Conservation (phyloP, 345 rosid genomes). For the Hibiscus syriacus region DNA sequence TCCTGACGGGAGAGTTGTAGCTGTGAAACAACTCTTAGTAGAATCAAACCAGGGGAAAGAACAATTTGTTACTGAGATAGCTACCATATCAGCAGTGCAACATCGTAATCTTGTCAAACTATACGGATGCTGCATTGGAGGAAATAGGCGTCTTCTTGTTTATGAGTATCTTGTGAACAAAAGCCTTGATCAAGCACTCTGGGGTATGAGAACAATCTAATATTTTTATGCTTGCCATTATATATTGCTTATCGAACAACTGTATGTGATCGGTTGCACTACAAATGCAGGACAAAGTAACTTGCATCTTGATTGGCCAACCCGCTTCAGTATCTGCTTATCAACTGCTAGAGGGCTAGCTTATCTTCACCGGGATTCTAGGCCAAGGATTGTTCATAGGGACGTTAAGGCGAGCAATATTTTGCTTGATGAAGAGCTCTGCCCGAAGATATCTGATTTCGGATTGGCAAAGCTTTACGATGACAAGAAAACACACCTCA, state of each 20-base stretch:
- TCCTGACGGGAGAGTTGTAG: slow-evolving; percentile 30
- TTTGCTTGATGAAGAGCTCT: slow-evolving; percentile 38
- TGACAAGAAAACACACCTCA: slow-evolving; percentile 43
- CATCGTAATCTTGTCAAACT: slow-evolving; percentile 65
- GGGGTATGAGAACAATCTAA: slow-evolving; percentile 25
- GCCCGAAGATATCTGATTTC: slow-evolving; percentile 52
- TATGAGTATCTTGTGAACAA: slow-evolving; percentile 64
- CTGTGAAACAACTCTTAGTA: slow-evolving; percentile 32
- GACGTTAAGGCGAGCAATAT: slow-evolving; percentile 57
- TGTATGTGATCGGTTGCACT: neutral
- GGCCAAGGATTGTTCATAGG: slow-evolving; percentile 42
- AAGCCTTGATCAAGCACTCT: slow-evolving; percentile 66
- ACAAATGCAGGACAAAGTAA: slow-evolving; percentile 15
- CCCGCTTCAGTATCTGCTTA: slow-evolving; percentile 34
- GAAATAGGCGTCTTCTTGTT: slow-evolving; percentile 49
- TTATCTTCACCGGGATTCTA: slow-evolving; percentile 50
- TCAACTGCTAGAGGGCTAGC: slow-evolving; percentile 42
- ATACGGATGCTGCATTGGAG: slow-evolving; percentile 64
- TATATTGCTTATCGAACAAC: neutral
- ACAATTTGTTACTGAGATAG: slow-evolving; percentile 25
- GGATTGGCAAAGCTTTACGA: slow-evolving; percentile 58
- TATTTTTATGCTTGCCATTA: neutral
- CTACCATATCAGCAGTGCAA: slow-evolving; percentile 41
- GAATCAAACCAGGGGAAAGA: slow-evolving; percentile 36
- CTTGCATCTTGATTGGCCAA: slow-evolving; percentile 35